Evolutionary conservation across 2,329 filamentous ascomycete genomes (phyloP), one percentile per base, ranked within the genome.

Genomic region (Fusarium illudens): DNA sequence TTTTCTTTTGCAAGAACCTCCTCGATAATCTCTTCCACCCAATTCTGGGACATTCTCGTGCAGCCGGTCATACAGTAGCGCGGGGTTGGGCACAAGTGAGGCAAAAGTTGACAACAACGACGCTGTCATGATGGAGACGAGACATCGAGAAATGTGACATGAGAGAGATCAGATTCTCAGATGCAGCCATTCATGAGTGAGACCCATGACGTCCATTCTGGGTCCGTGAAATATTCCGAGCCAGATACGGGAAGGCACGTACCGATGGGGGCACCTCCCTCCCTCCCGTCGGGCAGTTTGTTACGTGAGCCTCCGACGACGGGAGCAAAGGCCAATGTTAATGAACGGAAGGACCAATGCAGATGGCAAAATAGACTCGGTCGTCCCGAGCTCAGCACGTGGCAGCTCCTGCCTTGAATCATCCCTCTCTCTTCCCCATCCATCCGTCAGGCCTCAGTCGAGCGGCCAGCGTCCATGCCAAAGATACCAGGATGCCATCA

Each of bases 351-450:
- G 50, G 44, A 60, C 33, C 54, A 42, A 20, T 25, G 30, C 34
- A 19, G 22, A 49, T 60, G 55, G 57, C 19, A 22, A 22, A 51
- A 54, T 68, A 68, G 48, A 50, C 50, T 60, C 46, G 34, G 56
- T 8, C 29, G 12, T 51, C 48, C 67, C 20, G 33, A 58, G 20
- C 25, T 17, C 51, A 49, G 68, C 68, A 71, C 65, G 65, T 71
- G 68, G 62, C 68, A 67, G 27, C 17, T 36, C 34, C 33, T 64
- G 37, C 32, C 58, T 39, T 25, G 37, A 42, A 42, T 42, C 37
- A 37, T 19, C 19, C 36, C 20, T 39, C 36, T 55, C 22, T 50
- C 30, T 39, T 39, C 46, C 22, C 29, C 42, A 34, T 34, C 37
- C 10, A 30, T 25, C 37, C 10, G 25, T 25, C 39, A 55, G 56